These are phyloP conservation scores for Adansonia gregorii DNA, from an alignment of 441 rosid species.

Conservation along the genomic window DNA sequence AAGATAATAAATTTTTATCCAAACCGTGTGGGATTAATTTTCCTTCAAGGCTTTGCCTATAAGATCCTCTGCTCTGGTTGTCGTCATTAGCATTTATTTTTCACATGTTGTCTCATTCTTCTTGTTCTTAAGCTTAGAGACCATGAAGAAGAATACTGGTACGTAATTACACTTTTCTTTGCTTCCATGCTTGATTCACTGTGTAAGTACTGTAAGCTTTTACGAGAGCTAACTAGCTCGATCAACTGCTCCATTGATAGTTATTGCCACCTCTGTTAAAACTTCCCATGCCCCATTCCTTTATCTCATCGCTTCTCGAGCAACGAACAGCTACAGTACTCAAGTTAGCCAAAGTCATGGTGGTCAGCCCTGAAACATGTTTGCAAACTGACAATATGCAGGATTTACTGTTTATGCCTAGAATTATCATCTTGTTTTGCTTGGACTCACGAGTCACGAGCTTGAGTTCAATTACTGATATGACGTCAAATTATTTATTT, in stretches of 20 bases:
- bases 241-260: no score
- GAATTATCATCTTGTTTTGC: no score
- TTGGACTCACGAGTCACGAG: no score
- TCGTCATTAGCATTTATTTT: not conserved
- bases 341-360: not conserved
- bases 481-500: not conserved
- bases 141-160: slow-evolving; percentile 7
- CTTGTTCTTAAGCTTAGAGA: not conserved
- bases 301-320: no score
- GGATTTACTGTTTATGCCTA: no score
- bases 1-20: no score
- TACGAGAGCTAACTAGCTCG: not conserved
- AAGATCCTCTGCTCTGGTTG: not conserved
- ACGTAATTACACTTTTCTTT: not conserved
- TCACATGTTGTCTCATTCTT: not conserved
- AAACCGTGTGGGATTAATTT: no score
- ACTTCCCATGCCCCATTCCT: no score
- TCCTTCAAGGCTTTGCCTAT: not conserved
- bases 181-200: not conserved
- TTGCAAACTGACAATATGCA: not conserved
- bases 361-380: not conserved
- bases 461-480: not conserved
- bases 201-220: not conserved
- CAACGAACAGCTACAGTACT: no score
- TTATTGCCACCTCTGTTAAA: no score